Evolutionary conservation across 2,329 filamentous ascomycete species (phyloP).

Genomic region (Fusarium incarnatum): DNA sequence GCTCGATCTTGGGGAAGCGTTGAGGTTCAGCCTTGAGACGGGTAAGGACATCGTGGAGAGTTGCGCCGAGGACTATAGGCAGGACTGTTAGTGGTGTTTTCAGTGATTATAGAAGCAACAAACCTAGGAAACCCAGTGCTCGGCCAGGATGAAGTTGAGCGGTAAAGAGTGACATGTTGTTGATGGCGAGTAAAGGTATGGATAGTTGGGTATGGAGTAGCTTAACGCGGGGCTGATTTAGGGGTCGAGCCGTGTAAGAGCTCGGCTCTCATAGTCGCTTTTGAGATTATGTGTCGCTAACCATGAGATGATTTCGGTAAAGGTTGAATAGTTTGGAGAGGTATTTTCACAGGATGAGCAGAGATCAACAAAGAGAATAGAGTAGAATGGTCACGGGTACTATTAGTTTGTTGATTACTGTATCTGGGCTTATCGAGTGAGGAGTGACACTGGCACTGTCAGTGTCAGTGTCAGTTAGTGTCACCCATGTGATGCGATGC

Average conservation of each 20-base stretch:
- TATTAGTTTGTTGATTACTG: constrained; percentile 6
- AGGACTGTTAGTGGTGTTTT: not conserved
- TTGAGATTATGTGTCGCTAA: constrained; percentile 2
- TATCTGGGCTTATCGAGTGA: constrained; percentile 22
- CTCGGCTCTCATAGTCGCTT: constrained; percentile 26
- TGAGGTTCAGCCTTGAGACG: constrained; percentile 89
- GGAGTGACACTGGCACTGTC: constrained; percentile 34
- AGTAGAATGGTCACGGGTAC: constrained; percentile 29
- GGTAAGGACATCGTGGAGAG: constrained; percentile 88
- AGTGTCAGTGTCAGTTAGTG: not conserved
- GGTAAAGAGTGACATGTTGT: constrained; percentile 62
- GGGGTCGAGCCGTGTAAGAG: constrained; percentile 37
- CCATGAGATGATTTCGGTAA: constrained; percentile 19
- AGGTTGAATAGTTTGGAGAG: not conserved
- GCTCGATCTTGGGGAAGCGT: constrained; percentile 83
- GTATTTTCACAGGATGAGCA: not conserved
- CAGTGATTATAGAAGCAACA: constrained; percentile 33
- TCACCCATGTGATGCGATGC: constrained; percentile 38
- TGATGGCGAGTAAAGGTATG: constrained; percentile 8
- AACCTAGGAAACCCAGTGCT: constrained; percentile 71
- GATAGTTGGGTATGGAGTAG: constrained; percentile 4
- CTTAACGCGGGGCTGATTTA: constrained; percentile 37
- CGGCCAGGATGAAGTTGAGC: constrained; percentile 75
- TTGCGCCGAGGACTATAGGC: constrained; percentile 83
- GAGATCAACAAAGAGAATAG: not conserved